Base-by-base conservation (phyloP, 352 stramenopile genomes). In the Phytophthora idaei region DNA sequence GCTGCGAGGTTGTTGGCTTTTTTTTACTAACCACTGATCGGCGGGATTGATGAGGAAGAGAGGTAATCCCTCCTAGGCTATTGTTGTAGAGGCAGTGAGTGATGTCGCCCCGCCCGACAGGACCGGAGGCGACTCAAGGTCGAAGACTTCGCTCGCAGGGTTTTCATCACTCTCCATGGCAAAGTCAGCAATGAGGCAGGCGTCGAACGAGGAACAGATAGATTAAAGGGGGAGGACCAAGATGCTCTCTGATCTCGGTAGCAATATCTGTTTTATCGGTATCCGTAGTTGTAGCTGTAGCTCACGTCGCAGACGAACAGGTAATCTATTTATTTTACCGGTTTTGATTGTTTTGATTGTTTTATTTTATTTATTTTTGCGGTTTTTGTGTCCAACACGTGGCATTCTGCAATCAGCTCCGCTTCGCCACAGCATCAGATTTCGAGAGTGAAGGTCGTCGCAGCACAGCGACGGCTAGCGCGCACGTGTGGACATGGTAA, bases 11-110 rank as follows among this genome's bases (percentile, higher is more conserved):
- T 53, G 37, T 47, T 73, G 58, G 27, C 12, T 34, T 52, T 58
- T 41, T 51, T 48, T 64, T 67, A 61, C 57, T 56, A 61, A 59
- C 28, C 42, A 61, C 57, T 32, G 29, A 68, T 47, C 65, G 41
- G 59, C 51, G 64, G 64, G 15, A 72, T 29, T 21, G n/a, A 7
- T 11, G 15, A 41, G 1, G 12, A 17, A 4, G n/a, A 5, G 3
- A 41, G 42, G 59, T 64, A 15, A 34, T 17, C 53, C 48, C 65
- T 68, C 56, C 56, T 45, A 3, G 1, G 2, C 27, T 12, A 7
- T 11, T 29, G 31, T 31, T 44, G 7, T 21, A 31, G 12, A 27
- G 11, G 14, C 0, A 32, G 14, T 32, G 8, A 21, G 9, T 31
- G 44, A 67, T 39, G 36, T 71, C 64, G 50, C 44, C 64, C 37